A percentile compares a stretch with the other conserved stretches of the same genome.
Evolutionary conservation across 2,329 filamentous ascomycete species (phyloP).

Genomic region (Aspergillus jensenii): DNA sequence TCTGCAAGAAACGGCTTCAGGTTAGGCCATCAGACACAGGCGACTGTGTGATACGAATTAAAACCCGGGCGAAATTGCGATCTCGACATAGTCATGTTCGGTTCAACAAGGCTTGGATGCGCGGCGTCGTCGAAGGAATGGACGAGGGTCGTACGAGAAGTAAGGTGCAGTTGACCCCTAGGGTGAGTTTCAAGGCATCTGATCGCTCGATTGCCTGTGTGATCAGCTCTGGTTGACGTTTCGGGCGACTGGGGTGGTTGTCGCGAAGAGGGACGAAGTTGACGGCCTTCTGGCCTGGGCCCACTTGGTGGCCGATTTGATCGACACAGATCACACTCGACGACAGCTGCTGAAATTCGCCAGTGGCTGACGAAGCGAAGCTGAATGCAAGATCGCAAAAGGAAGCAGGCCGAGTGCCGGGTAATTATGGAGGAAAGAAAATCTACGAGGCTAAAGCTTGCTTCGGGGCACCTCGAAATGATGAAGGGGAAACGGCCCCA

Average conservation of each 20-base stretch:
- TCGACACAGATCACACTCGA: not conserved
- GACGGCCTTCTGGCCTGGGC: constrained; percentile 4
- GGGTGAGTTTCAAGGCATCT: not conserved
- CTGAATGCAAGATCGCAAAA: not conserved
- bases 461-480: not conserved
- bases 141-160: constrained; percentile 11
- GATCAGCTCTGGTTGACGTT: not conserved
- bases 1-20: not conserved
- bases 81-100: constrained; percentile 25
- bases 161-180: constrained; percentile 4
- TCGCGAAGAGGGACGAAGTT: not conserved
- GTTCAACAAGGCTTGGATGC: constrained; percentile 13
- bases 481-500: not conserved
- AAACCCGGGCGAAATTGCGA: constrained; percentile 14
- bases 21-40: constrained; percentile 12
- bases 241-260: not conserved
- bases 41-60: constrained; percentile 13
- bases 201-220: not conserved
- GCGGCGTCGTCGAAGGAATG: constrained; percentile 7
- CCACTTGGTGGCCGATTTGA: constrained; percentile 13
- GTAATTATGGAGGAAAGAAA: not conserved
- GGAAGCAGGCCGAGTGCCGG: not conserved
- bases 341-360: not conserved
- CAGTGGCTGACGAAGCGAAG: not conserved
- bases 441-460: not conserved